Base-by-base conservation (phyloP, 1,284 basidiomycete genomes). In the Pseudozyma tsukubaensis region DNA sequence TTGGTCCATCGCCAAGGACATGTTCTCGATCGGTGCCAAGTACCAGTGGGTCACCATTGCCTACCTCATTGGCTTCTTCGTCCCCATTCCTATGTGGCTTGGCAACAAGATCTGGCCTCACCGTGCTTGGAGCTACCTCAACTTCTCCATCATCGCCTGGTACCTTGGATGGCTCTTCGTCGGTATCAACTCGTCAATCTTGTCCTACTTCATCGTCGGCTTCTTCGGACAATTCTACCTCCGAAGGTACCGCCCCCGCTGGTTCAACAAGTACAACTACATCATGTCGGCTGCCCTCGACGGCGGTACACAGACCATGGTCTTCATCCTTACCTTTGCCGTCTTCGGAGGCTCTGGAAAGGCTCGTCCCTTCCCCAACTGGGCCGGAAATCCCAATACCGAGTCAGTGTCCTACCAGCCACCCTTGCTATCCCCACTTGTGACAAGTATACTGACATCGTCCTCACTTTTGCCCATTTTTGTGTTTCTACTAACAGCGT, bases 261-360 rank as follows among this genome's bases (percentile, higher is more conserved):
- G 56, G 52, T 73, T 69, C 86, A 86, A 87, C 80, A 89, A 89
- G 80, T 90, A 91, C 85, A 92, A 91, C 84, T 91, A 90, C 79
- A 87, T 92, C 61, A 85, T 91, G 2, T 89, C 89, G 11, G 90
- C 89, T 39, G 90, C 89, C 4, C 83, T 91, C 21, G 66, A 74
- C 58, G 66, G 66, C 36, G 72, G 72, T 49, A 61, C 67, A 18
- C 90, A 91, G 79, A 87, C 89, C 49, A 89, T 91, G 87, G 87
- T 90, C 43, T 90, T 91, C 81, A 86, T 91, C 34, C 85, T 91
- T 9, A 89, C 89, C 6, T 91, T 91, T 79, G 89, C 90, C 10
- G 89, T 91, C 35, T 90, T 90, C 76, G 90, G 90, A 40, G 90
- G 89, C 18, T 87, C 88, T 3, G 90, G 90, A 10, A 80, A 54